phyloP scores from a whole-genome alignment of 768 basidiomycete genomes.

The Clitopilus hobsonii region DNA sequence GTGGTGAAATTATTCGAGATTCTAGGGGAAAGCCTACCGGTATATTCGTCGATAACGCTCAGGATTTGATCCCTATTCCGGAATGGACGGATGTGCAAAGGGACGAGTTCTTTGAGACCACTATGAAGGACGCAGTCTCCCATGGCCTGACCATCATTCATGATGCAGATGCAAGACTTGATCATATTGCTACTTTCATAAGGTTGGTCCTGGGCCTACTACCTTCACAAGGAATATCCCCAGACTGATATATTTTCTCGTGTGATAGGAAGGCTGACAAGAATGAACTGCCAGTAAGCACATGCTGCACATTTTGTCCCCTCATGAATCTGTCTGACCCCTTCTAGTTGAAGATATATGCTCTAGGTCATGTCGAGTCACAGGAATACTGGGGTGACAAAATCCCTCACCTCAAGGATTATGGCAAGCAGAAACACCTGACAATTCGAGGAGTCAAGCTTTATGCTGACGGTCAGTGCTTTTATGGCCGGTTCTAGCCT shows the following conservation, averaged over 20 bases:
- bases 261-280: slow-evolving; percentile 59
- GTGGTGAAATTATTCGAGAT: slow-evolving; percentile 73
- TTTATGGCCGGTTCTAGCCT: background rate
- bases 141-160: slow-evolving; percentile 85
- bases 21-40: slow-evolving; percentile 42
- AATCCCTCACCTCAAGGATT: slow-evolving; percentile 53
- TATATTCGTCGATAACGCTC: slow-evolving; percentile 85
- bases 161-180: slow-evolving; percentile 59
- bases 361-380: slow-evolving; percentile 51
- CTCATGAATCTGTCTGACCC: no score
- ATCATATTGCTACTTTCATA: slow-evolving; percentile 58
- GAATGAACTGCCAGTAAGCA: slow-evolving; percentile 61
- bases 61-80: slow-evolving; percentile 67
- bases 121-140: slow-evolving; percentile 65
- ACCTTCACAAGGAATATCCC: background rate
- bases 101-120: slow-evolving; percentile 53
- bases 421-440: slow-evolving; percentile 50
- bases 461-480: slow-evolving; percentile 61
- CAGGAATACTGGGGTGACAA: slow-evolving; percentile 64
- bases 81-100: slow-evolving; percentile 55
- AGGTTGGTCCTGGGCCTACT: slow-evolving; percentile 33
- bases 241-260: background rate
- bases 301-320: background rate
- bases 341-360: slow-evolving; percentile 36
- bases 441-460: slow-evolving; percentile 69